These are phyloP conservation scores for Litchi chinensis DNA, from an alignment of 345 rosid genomes.

Conservation along the genomic window DNA sequence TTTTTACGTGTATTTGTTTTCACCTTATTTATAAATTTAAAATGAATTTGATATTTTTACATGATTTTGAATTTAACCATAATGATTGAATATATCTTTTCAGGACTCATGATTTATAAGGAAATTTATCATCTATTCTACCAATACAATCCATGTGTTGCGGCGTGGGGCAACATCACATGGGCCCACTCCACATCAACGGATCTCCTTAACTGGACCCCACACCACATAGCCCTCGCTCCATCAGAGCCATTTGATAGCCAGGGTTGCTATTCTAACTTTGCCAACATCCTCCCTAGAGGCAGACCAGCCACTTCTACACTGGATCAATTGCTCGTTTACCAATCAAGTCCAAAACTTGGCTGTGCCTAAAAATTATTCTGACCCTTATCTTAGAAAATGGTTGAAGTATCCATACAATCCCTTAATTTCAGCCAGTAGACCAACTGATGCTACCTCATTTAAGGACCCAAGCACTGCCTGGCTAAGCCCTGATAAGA, in stretches of 20 bases:
- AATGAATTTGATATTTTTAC: background rate
- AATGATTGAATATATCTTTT: no score
- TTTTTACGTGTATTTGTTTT: background rate
- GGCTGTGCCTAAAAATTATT: conserved; percentile 45
- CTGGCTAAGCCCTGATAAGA: conserved; percentile 43
- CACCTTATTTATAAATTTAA: background rate
- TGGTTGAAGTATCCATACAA: conserved; percentile 52
- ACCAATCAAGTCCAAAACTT: conserved; percentile 45
- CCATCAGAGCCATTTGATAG: conserved; percentile 44
- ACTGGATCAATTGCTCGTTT: conserved; percentile 38
- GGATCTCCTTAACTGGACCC: conserved; percentile 58
- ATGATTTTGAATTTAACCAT: background rate
- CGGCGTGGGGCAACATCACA: conserved; percentile 61
- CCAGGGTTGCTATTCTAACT: conserved; percentile 63
- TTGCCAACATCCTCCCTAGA: conserved; percentile 45
- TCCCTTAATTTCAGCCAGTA: conserved; percentile 40
- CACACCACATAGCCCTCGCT: conserved; percentile 42
- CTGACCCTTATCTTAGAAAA: conserved; percentile 48
- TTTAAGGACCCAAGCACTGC: conserved; percentile 65
- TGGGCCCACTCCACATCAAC: conserved; percentile 68
- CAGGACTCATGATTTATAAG: conserved; percentile 56
- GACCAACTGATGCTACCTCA: conserved; percentile 33
- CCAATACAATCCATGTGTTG: conserved; percentile 56
- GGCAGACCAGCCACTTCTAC: conserved; percentile 46
- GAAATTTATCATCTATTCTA: conserved; percentile 65